A percentile compares a stretch with the other conserved stretches of the same genome.
These are phyloP conservation scores for Cyclospora cayetanensis DNA, from an alignment of 169 alveolate genomes.

Conservation along the genomic window DNA sequence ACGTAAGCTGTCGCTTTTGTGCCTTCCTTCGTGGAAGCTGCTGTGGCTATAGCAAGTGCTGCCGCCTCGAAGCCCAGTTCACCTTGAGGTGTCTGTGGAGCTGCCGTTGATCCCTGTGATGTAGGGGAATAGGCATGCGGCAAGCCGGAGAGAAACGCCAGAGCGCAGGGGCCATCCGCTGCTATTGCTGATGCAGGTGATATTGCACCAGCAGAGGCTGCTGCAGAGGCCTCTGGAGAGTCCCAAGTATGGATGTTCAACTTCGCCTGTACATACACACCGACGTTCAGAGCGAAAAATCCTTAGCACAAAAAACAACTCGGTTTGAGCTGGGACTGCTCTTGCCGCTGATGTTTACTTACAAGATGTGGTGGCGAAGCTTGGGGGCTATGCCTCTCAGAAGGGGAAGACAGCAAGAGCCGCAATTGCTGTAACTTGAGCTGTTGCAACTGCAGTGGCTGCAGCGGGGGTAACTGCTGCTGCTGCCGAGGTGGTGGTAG, in stretches of 20 bases:
- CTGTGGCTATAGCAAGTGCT: slow-evolving; percentile 8
- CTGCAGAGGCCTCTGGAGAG: slow-evolving; percentile 25
- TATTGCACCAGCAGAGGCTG: background rate
- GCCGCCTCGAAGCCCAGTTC: slow-evolving; percentile 48
- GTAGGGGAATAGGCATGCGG: slow-evolving; percentile 37
- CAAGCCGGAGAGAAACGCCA: slow-evolving; percentile 35
- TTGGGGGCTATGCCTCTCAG: slow-evolving; percentile 2
- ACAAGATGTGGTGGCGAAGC: background rate
- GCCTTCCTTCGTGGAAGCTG: background rate
- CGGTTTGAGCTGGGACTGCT: background rate
- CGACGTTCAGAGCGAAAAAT: background rate
- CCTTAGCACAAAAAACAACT: background rate
- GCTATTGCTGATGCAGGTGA: background rate
- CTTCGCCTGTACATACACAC: background rate
- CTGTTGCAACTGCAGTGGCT: background rate
- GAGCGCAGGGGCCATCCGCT: background rate
- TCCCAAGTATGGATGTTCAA: slow-evolving; percentile 3
- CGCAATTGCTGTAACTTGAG: too few species aligned
- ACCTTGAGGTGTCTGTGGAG: slow-evolving; percentile 52
- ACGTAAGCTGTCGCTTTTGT: background rate
- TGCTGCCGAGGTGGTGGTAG: background rate
- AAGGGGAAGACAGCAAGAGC: background rate
- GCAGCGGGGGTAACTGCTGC: slow-evolving; percentile 37
- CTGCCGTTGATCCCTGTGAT: slow-evolving; percentile 53
- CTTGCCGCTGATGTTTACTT: slow-evolving; percentile 13